Conservation (phyloP, 345 rosid species). For the Luvunga scandens region DNA sequence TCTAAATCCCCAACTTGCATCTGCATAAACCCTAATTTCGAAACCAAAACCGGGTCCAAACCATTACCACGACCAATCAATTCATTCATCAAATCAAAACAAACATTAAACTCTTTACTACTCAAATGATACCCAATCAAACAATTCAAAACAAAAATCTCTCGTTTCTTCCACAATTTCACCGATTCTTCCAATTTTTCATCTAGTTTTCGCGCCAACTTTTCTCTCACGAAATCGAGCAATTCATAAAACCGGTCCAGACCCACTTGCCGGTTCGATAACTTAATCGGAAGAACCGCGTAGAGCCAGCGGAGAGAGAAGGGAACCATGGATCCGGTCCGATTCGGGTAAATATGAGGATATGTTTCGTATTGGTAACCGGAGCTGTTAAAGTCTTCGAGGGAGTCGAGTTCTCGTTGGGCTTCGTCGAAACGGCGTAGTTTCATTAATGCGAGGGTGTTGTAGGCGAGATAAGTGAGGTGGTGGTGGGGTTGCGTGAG, state of each 20-base stretch:
- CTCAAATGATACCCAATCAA: slow-evolving; percentile 71
- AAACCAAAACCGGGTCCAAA: slow-evolving; percentile 57
- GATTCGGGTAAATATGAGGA: slow-evolving; percentile 62
- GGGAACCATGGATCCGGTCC: slow-evolving; percentile 90
- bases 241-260: slow-evolving; percentile 72
- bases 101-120: slow-evolving; percentile 62
- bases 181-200: slow-evolving; percentile 33
- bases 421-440: slow-evolving; percentile 89
- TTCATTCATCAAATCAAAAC: slow-evolving; percentile 60
- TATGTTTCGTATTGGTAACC: slow-evolving; percentile 73
- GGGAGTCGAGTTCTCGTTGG: slow-evolving; percentile 62
- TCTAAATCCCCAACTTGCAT: slow-evolving; percentile 90
- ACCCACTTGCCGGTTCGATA: slow-evolving; percentile 63
- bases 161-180: slow-evolving; percentile 65
- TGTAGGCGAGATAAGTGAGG: slow-evolving; percentile 80
- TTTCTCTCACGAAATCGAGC: slow-evolving; percentile 58
- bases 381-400: slow-evolving; percentile 72
- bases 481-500: slow-evolving; percentile 78
- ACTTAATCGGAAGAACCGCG: slow-evolving; percentile 61
- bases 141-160: slow-evolving; percentile 59
- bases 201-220: slow-evolving; percentile 30
- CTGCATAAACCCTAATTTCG: slow-evolving; percentile 81
- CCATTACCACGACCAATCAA: slow-evolving; percentile 38
- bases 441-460: slow-evolving; percentile 71
- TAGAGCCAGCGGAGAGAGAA: slow-evolving; percentile 84